phyloP scores from a whole-genome alignment of 306 rosid genomes.

The Corylus heterophylla region DNA sequence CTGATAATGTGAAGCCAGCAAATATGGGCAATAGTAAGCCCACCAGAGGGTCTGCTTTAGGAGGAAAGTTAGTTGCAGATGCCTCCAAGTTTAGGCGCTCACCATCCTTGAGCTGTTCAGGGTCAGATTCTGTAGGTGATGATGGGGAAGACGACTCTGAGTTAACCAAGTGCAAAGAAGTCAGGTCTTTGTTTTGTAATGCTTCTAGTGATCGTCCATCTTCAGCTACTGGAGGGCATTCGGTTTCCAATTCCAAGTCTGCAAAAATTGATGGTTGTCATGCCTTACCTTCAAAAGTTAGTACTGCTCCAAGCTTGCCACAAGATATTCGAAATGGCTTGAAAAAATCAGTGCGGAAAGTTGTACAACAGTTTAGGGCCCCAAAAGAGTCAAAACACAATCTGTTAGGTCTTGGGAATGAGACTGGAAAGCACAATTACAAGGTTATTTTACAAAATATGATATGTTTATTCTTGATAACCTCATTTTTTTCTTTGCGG shows the following conservation, averaged over 20 bases:
- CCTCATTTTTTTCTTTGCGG: conserved; percentile 6
- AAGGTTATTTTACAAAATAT: conserved; percentile 22
- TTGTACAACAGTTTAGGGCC: conserved; percentile 70
- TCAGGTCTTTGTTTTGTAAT: conserved; percentile 34
- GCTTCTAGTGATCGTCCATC: conserved; percentile 37
- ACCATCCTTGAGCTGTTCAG: conserved; percentile 34
- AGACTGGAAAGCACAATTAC: conserved; percentile 38
- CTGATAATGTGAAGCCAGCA: conserved; percentile 35
- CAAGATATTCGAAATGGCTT: conserved; percentile 65
- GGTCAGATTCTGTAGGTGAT: conserved; percentile 25
- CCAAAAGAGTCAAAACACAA: conserved; percentile 51
- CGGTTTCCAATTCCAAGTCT: conserved; percentile 39
- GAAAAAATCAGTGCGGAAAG: conserved; percentile 65
- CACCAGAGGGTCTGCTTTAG: conserved; percentile 35
- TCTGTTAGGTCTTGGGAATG: conserved; percentile 41
- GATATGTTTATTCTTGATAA: conserved; percentile 3
- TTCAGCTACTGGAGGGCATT: conserved; percentile 41
- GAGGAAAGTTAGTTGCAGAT: conserved; percentile 49
- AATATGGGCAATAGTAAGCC: conserved; percentile 41
- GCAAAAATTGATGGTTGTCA: conserved; percentile 46
- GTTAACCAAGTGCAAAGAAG: conserved; percentile 38
- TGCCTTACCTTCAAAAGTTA: conserved; percentile 46
- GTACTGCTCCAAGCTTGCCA: conserved; percentile 39
- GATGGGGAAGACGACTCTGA: conserved; percentile 38
- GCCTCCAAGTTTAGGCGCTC: conserved; percentile 35